Conservation (phyloP, 495 filamentous ascomycete genomes). For the Neurospora sp. region DNA sequence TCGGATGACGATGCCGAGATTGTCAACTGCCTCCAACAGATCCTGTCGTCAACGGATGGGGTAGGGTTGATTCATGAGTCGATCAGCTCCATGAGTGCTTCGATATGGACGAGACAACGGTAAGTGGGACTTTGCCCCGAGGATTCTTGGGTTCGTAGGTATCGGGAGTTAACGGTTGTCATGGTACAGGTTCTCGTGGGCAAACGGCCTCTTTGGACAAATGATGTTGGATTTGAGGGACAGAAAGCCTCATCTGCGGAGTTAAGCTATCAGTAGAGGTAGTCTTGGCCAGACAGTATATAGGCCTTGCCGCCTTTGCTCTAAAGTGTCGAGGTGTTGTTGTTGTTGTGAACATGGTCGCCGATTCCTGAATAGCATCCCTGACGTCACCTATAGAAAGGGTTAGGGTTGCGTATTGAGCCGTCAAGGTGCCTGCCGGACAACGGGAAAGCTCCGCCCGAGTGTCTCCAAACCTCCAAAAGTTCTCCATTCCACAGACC, state of each 20-base stretch:
- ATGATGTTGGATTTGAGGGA: slow-evolving; percentile 42
- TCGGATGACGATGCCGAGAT: slow-evolving; percentile 45
- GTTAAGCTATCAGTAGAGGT: slow-evolving; percentile 21
- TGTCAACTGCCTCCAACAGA: slow-evolving; percentile 33
- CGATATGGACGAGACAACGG: slow-evolving; percentile 43
- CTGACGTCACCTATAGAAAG: background rate
- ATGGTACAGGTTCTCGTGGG: slow-evolving; percentile 42
- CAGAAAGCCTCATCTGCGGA: slow-evolving; percentile 35
- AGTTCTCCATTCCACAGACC: background rate
- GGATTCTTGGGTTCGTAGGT: background rate
- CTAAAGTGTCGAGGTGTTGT: background rate
- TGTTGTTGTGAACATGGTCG: background rate
- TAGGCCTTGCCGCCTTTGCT: background rate
- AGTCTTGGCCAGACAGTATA: background rate
- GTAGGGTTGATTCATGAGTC: slow-evolving; percentile 34
- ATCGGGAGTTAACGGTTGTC: background rate
- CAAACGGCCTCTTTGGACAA: slow-evolving; percentile 49
- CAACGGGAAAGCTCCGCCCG: background rate
- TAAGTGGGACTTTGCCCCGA: slow-evolving; percentile 12
- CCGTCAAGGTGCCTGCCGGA: background rate
- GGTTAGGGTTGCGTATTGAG: background rate
- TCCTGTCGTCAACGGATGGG: slow-evolving; percentile 44
- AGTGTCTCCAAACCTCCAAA: background rate
- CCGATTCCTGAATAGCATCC: background rate
- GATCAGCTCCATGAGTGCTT: slow-evolving; percentile 20